Base-by-base conservation (phyloP, 2,329 filamentous ascomycete genomes). In the Pyricularia grisea region DNA sequence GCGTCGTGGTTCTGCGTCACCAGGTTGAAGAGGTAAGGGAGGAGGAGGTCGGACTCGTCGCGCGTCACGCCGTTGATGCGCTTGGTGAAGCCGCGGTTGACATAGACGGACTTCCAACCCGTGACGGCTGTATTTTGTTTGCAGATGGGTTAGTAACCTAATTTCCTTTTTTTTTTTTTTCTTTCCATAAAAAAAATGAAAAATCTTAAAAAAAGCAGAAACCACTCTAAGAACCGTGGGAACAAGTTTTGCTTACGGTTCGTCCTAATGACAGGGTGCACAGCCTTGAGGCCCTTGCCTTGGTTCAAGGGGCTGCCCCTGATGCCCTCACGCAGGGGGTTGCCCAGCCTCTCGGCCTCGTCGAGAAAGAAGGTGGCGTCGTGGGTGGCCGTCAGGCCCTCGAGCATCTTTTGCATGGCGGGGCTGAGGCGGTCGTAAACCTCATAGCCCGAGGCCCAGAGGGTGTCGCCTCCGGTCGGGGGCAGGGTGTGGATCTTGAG, bases 261-360 rank as follows among this genome's bases (percentile, higher is more conserved):
- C 5, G 86, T 88, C 2, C 87, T 81, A 61, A 88, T 78, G 2
- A 88, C 77, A 1, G 86, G 85, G 73, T 86, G 84, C 2, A 81
- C 78, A 0, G 86, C 82, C 60, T 75, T 76, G 50, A 89, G 79
- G 28, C 81, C 79, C 3, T 77, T 77, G 61, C 87, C 87, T 25
- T 84, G 78, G 72, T 90, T 90, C 69, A 87, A 78, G 0, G 86
- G 86, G 0, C 84, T 84, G 1, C 87, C 87, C 9, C 85, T 79
- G 68, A 72, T 68, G n/a, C 72, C 74, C 68, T 74, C 73, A 31
- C 74, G 72, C 30, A 76, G 66, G 0, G 76, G 74, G 65, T 79
- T 76, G 0, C 83, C 83, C 0, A 84, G 77, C 11, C 81, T 76
- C 66, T 77, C 76, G 12, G 84, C 84, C 71, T 83, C 82, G 7